Percentiles rank a stretch among this genome's conserved stretches.
Evolutionary conservation across 148 eudicot species (phyloP).

Genomic region (Chenopodium berlandieri): DNA sequence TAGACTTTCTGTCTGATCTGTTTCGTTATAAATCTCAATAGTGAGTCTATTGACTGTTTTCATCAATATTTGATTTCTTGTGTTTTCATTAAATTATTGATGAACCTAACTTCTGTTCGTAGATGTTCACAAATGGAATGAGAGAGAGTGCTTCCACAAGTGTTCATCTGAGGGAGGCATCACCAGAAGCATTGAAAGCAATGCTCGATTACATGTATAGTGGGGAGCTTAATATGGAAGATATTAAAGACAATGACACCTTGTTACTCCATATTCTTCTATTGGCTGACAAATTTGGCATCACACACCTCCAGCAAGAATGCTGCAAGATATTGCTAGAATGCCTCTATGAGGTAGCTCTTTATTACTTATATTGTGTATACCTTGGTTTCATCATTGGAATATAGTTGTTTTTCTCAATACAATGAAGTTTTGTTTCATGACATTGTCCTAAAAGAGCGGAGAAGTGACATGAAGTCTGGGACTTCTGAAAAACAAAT

Average conservation of each 20-base stretch:
- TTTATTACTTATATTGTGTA: conserved; percentile 15
- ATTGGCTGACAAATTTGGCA: conserved; percentile 79
- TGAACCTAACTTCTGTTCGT: conserved; percentile 29
- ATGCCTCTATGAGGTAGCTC: conserved; percentile 80
- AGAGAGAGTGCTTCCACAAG: conserved; percentile 65
- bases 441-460: conserved; percentile 40
- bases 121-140: conserved; percentile 99
- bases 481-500: conserved; percentile 53
- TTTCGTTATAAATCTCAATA: neutral
- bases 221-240: conserved; percentile 56
- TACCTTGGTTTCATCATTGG: neutral
- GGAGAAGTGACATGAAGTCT: conserved; percentile 56
- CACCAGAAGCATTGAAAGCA: conserved; percentile 61
- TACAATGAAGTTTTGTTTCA: conserved; percentile 25
- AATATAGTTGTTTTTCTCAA: conserved; percentile 19
- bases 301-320: conserved; percentile 78
- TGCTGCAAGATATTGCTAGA: conserved; percentile 86
- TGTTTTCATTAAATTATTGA: neutral
- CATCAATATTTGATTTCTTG: neutral
- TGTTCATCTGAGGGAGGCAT: conserved; percentile 62
- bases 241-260: conserved; percentile 39
- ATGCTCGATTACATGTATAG: conserved; percentile 78
- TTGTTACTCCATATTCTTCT: conserved; percentile 80
- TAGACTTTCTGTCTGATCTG: neutral
- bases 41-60: neutral